A percentile compares a stretch with the other conserved stretches of the same genome.
These are phyloP conservation scores for Boletus subluridellus DNA, from an alignment of 1,284 basidiomycete species.

Conservation along the genomic window DNA sequence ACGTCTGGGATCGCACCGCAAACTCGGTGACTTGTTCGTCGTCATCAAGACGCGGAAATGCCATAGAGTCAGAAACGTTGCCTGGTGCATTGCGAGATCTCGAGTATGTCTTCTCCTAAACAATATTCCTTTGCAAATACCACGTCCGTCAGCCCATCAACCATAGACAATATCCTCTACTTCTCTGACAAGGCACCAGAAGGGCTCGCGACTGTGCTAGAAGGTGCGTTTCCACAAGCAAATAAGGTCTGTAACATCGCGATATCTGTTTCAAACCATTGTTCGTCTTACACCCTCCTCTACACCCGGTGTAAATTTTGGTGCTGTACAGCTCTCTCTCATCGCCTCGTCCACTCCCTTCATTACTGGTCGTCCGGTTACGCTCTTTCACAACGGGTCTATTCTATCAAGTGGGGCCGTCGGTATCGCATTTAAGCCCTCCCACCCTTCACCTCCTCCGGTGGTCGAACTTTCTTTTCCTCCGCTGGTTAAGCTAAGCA, in stretches of 20 bases:
- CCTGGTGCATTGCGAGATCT: slow-evolving; percentile 15
- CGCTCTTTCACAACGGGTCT: slow-evolving; percentile 60
- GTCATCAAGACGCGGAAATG: not conserved
- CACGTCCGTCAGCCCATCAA: slow-evolving; percentile 13
- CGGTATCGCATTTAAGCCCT: slow-evolving; percentile 56
- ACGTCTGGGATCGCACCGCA: slow-evolving; percentile 43
- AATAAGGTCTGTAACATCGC: slow-evolving; percentile 46
- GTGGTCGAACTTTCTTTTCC: slow-evolving; percentile 45
- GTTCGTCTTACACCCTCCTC: not conserved
- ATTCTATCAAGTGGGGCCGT: slow-evolving; percentile 69
- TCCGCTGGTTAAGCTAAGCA: slow-evolving; percentile 53
- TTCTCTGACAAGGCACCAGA: slow-evolving; percentile 63
- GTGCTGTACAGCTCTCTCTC: slow-evolving; percentile 56
- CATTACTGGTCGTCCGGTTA: slow-evolving; percentile 76
- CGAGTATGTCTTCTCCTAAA: slow-evolving; percentile 17
- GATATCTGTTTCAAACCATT: slow-evolving; percentile 1
- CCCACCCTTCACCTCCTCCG: slow-evolving; percentile 22
- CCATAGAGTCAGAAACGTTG: not conserved
- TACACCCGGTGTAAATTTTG: slow-evolving; percentile 1
- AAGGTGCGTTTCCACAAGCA: slow-evolving; percentile 43
- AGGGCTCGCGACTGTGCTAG: slow-evolving; percentile 54
- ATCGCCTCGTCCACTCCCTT: slow-evolving; percentile 81
- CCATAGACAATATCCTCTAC: slow-evolving; percentile 44
- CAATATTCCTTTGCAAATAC: not conserved
- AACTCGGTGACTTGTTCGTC: not conserved